These are phyloP conservation scores for Metschnikowia sp. DNA, from an alignment of 805 yeast species.

Conservation along the genomic window DNA sequence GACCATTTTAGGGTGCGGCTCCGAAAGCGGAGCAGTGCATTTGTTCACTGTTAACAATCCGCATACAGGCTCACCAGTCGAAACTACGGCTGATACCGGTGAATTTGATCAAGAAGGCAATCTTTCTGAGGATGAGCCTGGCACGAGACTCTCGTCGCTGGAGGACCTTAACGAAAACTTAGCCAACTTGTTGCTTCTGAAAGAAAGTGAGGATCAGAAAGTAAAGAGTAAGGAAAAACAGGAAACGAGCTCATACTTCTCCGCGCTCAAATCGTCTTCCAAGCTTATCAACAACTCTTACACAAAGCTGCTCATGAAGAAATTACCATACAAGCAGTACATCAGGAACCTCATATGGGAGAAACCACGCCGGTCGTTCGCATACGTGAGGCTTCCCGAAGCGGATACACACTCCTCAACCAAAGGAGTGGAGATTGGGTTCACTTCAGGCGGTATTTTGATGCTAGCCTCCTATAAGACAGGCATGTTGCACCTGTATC, in stretches of 20 bases:
- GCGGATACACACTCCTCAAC: neutral
- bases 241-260: slow-evolving; percentile 16
- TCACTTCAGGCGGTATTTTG: slow-evolving; percentile 27
- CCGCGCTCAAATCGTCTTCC: slow-evolving; percentile 23
- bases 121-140: slow-evolving; percentile 18
- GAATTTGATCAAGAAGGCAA: slow-evolving; percentile 7
- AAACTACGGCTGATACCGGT: neutral
- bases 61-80: neutral
- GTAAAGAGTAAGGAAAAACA: slow-evolving; percentile 2
- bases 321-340: slow-evolving; percentile 40
- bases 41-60: slow-evolving; percentile 26
- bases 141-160: slow-evolving; percentile 25
- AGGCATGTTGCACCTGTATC: slow-evolving; percentile 39
- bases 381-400: slow-evolving; percentile 37
- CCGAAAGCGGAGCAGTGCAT: slow-evolving; percentile 41
- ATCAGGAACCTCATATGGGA: slow-evolving; percentile 40
- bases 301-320: slow-evolving; percentile 36
- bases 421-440: slow-evolving; percentile 37
- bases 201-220: slow-evolving; percentile 10
- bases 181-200: slow-evolving; percentile 34
- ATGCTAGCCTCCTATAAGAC: slow-evolving; percentile 37
- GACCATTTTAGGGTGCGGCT: slow-evolving; percentile 36
- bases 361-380: slow-evolving; percentile 42
- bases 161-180: slow-evolving; percentile 43
- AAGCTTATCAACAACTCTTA: slow-evolving; percentile 33